A percentile compares a stretch with the other conserved stretches of the same genome.
phyloP scores from a whole-genome alignment of 495 filamentous ascomycete species.

The Parmelia sp. region DNA sequence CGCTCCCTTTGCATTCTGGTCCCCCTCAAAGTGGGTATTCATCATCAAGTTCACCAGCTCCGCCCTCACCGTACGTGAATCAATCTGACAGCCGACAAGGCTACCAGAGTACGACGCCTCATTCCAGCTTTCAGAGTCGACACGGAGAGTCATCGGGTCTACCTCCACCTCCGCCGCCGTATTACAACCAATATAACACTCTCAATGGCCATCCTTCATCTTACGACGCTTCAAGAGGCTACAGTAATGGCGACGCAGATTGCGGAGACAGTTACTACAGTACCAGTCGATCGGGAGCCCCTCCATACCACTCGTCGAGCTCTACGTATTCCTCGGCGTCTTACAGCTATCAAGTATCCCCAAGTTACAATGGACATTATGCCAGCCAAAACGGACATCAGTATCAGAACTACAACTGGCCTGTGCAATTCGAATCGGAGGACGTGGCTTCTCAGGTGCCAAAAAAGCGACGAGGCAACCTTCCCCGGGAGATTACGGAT shows the following conservation, averaged over 20 bases:
- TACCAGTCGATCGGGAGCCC: not conserved
- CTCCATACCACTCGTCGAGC: not conserved
- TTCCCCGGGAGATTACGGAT: conserved; percentile 81
- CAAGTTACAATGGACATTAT: conserved; percentile 22
- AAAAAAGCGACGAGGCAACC: conserved; percentile 70
- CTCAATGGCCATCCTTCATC: conserved; percentile 9
- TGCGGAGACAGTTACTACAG: conserved; percentile 8
- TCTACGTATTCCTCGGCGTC: not conserved
- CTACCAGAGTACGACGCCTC: conserved; percentile 2
- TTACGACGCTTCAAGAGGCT: conserved; percentile 5
- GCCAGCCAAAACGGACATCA: conserved; percentile 9
- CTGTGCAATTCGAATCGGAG: conserved; percentile 32
- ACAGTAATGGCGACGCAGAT: conserved; percentile 1
- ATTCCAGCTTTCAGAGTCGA: conserved; percentile 4
- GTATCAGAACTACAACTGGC: conserved; percentile 14
- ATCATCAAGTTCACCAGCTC: conserved; percentile 6
- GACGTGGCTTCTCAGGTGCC: conserved; percentile 39
- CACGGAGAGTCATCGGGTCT: conserved; percentile 7
- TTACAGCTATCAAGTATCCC: conserved; percentile 14
- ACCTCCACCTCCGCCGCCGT: conserved; percentile 16
- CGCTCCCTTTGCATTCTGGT: conserved; percentile 12
- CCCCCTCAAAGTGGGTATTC: conserved; percentile 10
- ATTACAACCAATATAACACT: conserved; percentile 9
- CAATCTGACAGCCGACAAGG: conserved; percentile 11
- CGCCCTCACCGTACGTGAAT: conserved; percentile 11